phyloP scores from a whole-genome alignment of 1,139 yeast genomes.

The Scheffersomyces insectosa region DNA sequence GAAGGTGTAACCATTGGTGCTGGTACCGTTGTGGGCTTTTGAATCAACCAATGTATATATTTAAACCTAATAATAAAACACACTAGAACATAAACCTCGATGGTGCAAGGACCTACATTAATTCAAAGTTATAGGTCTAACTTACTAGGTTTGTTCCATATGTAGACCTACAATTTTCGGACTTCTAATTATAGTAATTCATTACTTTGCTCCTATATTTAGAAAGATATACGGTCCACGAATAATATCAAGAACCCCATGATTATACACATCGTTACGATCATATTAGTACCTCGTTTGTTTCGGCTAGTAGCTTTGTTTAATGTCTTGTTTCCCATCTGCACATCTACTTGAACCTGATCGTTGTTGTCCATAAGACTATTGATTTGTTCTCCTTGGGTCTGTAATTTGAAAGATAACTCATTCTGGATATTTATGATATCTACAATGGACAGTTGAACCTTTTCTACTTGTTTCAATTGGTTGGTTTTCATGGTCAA shows the following conservation, averaged over 20 bases:
- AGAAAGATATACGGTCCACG: conserved; percentile 56
- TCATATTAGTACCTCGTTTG: conserved; percentile 67
- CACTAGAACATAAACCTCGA: too few species aligned
- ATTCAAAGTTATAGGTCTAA: too few species aligned
- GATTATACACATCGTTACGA: conserved; percentile 59
- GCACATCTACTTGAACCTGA: conserved; percentile 66
- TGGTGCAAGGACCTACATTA: too few species aligned
- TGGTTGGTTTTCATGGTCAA: conserved; percentile 64
- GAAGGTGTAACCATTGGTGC: conserved; percentile 91
- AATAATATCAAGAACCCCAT: conserved; percentile 64
- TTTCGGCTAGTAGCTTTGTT: conserved; percentile 70
- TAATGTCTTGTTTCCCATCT: conserved; percentile 72
- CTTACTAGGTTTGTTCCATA: too few species aligned
- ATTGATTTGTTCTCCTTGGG: conserved; percentile 75
- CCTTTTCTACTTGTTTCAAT: conserved; percentile 61
- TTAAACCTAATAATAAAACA: too few species aligned
- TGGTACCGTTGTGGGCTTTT: conserved; percentile 51
- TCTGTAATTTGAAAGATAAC: conserved; percentile 69
- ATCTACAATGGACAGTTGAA: conserved; percentile 80
- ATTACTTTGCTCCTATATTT: neutral
- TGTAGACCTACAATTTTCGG: too few species aligned
- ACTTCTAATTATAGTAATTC: too few species aligned
- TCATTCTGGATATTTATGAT: conserved; percentile 79
- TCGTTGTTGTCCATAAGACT: conserved; percentile 70
- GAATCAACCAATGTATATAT: neutral